phyloP scores from a whole-genome alignment of 768 basidiomycete genomes.

The Clavaria fumosa region DNA sequence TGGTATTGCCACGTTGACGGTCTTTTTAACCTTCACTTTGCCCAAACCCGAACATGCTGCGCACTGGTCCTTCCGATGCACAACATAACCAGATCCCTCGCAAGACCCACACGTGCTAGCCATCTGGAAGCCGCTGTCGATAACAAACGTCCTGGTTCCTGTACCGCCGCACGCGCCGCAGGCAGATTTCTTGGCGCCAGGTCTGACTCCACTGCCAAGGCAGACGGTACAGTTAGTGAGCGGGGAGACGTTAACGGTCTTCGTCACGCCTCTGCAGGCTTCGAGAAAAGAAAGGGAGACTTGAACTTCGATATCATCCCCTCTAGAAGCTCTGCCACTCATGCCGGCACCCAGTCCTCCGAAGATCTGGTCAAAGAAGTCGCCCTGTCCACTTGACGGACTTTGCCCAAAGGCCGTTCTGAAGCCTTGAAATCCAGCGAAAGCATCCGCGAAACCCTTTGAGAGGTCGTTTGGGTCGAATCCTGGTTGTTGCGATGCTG shows the following conservation, averaged over 20 bases:
- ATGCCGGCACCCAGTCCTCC: constrained; percentile 35
- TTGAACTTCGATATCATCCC: constrained; percentile 70
- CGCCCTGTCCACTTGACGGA: constrained; percentile 29
- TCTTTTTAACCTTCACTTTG: constrained; percentile 66
- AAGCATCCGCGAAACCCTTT: constrained; percentile 48
- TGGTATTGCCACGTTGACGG: constrained; percentile 71
- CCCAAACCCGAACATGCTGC: constrained; percentile 74
- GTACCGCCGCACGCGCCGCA: constrained; percentile 76
- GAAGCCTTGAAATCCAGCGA: constrained; percentile 62
- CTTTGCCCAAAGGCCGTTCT: constrained; percentile 39
- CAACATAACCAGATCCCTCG: constrained; percentile 61
- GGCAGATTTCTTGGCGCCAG: constrained; percentile 65
- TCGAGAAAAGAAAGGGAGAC: constrained; percentile 80
- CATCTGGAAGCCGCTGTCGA: constrained; percentile 95
- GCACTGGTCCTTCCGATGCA: constrained; percentile 71
- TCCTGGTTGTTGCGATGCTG: constrained; percentile 83
- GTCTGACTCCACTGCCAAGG: constrained; percentile 72
- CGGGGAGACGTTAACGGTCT: constrained; percentile 62
- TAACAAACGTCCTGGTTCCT: constrained; percentile 77
- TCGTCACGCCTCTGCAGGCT: constrained; percentile 78
- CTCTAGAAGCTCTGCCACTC: constrained; percentile 33
- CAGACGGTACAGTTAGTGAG: constrained; percentile 77
- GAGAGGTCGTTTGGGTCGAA: constrained; percentile 91
- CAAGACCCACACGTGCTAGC: constrained; percentile 79
- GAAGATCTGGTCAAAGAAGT: constrained; percentile 82